Evolutionary conservation across 2,329 filamentous ascomycete species (phyloP), one percentile per base, ranked within the genome.

Genomic region (Hawksworthiomyces lignivorus): DNA sequence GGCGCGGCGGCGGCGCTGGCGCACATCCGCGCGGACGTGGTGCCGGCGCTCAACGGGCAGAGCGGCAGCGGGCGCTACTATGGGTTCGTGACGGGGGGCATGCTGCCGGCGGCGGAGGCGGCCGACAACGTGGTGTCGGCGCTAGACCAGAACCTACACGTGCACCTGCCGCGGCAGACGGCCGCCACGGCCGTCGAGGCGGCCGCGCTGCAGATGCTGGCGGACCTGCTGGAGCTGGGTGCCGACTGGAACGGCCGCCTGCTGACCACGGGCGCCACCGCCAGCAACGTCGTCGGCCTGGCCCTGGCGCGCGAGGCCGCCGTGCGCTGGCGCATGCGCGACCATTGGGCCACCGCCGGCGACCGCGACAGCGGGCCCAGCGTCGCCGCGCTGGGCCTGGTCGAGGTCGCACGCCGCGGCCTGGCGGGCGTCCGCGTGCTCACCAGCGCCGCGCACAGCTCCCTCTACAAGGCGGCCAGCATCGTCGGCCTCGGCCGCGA

Each of bases 41-140:
- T 73, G 30, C 73, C 74, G 2, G 83, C 73, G 1, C 72, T 92
- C 45, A 87, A 82, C 52, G 73, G 70, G 14, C 75, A 78, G 54
- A 80, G 77, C 50, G 70, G 74, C 31, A 78, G 74, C 32, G 62
- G 77, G 10, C 77, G 79, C 41, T 94, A 94, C 68, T 94, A 87
- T 59, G 89, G 87, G 45, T 95, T 96, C 58, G 84, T 96, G 6
- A 94, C 82, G 0, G 90, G 90, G 33, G 84, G 87, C 12, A 70
- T 73, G 7, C 84, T 89, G 0, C 86, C 87, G 6, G 78, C 87
- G 19, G 88, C 88, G 24, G 73, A 83, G 51, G 75, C 86, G 41
- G 89, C 87, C 2, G 90, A 96, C 59, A 84, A 87, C 49, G 63
- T 95, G n/a, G 87, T 90, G 47, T 81, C 81, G 5, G 73, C 77